Evolutionary conservation across 352 stramenopile species (phyloP), one percentile per base, ranked within the genome.

Genomic region (Globisporangium irregulare): DNA sequence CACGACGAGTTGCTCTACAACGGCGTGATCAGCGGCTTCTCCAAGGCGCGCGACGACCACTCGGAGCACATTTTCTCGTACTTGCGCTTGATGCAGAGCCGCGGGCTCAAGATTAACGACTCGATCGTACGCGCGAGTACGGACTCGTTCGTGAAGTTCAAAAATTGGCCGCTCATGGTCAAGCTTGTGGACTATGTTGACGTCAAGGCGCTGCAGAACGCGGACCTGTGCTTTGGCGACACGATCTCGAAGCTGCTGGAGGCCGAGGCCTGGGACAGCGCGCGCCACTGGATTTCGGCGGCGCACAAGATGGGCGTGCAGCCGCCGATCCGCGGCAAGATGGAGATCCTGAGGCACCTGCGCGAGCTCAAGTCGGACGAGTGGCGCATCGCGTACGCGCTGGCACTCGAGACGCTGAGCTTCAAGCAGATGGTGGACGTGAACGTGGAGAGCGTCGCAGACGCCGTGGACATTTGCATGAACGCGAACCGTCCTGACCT

Each of bases 221-320:
- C 86, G 3, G 81, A 93, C 32, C 24, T 88, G 20, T 89, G 81
- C 67, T 75, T 89, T 34, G 86, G 87, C 27, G 81, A 93, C 72
- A 89, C 86, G 9, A 80, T 93, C 27, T 94, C 87, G 10, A 93
- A 94, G 73, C 67, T 95, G 53, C 74, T 95, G 5, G 82, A 91
- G 12, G 86, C 75, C 4, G 50, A 79, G 41, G 71, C 78, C 10
- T 93, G 84, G 82, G 58, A 48, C 18, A 22, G 78, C 1, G 86
- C 77, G n/a, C 79, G 82, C 20, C 58, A 85, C n/a, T 91, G 84
- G 79, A 74, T 93, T 41, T 65, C 78, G 32, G 67, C 78, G 27
- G 83, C 78, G 8, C 80, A 89, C 58, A 75, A 66, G 8, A 27
- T 80, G 36, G 69, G 73, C n/a, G 48, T 95, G 53, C 74, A 82